Evolutionary conservation across 2,329 filamentous ascomycete genomes (phyloP).

Genomic region (Monilinia fructigena): DNA sequence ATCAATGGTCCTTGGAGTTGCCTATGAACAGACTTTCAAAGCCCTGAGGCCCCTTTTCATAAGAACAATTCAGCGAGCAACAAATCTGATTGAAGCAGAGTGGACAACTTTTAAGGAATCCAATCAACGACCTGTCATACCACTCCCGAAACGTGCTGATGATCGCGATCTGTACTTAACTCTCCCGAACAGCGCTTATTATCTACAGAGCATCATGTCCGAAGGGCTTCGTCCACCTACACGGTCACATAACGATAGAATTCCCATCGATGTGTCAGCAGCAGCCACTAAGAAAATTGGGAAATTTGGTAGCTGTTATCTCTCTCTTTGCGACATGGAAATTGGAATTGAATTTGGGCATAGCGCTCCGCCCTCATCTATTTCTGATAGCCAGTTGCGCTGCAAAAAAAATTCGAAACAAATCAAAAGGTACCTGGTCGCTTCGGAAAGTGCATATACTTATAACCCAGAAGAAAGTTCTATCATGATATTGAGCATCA

Average conservation of each 20-base stretch:
- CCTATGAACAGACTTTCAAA: neutral
- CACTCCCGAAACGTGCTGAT: neutral
- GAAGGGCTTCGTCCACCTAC: neutral
- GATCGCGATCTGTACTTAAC: neutral
- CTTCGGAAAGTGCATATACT: conserved; percentile 42
- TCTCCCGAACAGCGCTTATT: neutral
- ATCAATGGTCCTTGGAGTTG: neutral
- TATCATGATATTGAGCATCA: neutral
- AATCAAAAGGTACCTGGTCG: conserved; percentile 43
- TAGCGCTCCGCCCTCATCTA: conserved; percentile 5
- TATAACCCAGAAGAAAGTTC: neutral
- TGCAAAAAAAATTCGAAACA: conserved; percentile 39
- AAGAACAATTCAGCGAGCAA: neutral
- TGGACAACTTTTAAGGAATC: neutral
- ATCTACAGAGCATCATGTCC: neutral
- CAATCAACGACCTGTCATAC: neutral
- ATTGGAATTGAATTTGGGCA: conserved; percentile 25
- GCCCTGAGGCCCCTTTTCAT: neutral
- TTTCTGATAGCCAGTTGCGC: conserved; percentile 18
- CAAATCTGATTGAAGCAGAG: neutral
- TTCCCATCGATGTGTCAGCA: conserved; percentile 7
- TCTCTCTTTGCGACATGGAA: conserved; percentile 30
- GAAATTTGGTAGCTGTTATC: conserved; percentile 34
- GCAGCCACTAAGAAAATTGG: conserved; percentile 7
- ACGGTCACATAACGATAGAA: neutral